Evolutionary conservation across 148 eudicot genomes (phyloP), one percentile per base, ranked within the genome.

Genomic region (Linanthus parryae): DNA sequence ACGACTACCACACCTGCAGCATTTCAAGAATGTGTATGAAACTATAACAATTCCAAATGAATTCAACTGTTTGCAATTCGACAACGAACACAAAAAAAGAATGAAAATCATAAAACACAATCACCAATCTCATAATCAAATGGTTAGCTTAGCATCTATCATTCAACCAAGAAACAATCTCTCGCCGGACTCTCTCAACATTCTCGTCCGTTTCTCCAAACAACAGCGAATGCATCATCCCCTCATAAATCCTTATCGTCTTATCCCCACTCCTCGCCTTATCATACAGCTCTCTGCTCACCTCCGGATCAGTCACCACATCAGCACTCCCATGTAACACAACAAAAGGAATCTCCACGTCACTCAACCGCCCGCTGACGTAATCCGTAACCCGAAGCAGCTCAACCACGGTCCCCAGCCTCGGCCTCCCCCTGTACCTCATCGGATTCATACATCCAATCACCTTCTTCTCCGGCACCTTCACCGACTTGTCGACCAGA

Each of bases 201-300:
- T 84, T 92, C 56, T 82, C 96, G 67, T 92, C 96, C 14, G 88
- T 73, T 66, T 92, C 99, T 13, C 99, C 99, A 47, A 87, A 92
- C 84, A 81, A 61, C 74, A 92, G 57, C 16, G 99, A 87, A 77
- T 92, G 99, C 73, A 75, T 19, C 99, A 92, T 92, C 29, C 91
- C 96, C 0, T 84, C 85, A 28, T 80, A 88, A 27, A 88, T 79
- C 75, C 68, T 84, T 4, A 88, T 55, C 8, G 64, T 72, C 69
- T 88, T 92, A 59, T 92, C 99, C 44, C 57, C 44, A 57, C 99
- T 92, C 22, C 45, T 72, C 0, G 99, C 88, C 64, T 55, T 42
- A 17, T 84, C 84, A 31, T 75, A 84, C 67, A 92, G 46, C 37
- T 67, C 95, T 11, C 68, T 50, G 17, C 99, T 92, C 31, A 92